These are phyloP conservation scores for Hanseniaspora taiwanica DNA, from an alignment of 805 yeast genomes.

Conservation along the genomic window DNA sequence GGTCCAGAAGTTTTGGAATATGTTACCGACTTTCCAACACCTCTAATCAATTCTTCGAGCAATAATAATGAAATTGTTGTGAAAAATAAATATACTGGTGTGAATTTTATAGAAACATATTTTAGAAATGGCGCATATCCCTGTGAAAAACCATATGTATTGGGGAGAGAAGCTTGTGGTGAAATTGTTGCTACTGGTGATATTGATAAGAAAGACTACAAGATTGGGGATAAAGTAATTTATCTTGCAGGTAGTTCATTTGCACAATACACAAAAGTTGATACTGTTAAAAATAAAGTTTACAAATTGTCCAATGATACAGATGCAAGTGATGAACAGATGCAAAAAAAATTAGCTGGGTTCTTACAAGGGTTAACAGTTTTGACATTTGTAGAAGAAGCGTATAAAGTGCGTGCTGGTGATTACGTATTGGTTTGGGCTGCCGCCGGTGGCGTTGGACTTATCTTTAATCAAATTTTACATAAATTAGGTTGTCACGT, in stretches of 20 bases:
- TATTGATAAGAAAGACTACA: slow-evolving; percentile 36
- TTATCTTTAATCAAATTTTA: slow-evolving; percentile 52
- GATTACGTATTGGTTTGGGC: slow-evolving; percentile 75
- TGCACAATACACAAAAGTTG: slow-evolving; percentile 56
- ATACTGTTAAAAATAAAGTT: slow-evolving; percentile 22
- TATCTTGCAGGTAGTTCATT: slow-evolving; percentile 42
- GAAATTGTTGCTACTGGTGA: slow-evolving; percentile 51
- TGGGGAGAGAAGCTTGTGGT: slow-evolving; percentile 71
- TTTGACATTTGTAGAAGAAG: slow-evolving; percentile 50
- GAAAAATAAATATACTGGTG: slow-evolving; percentile 64
- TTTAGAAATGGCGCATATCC: slow-evolving; percentile 73
- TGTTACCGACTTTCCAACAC: slow-evolving; percentile 42
- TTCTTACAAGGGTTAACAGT: slow-evolving; percentile 72
- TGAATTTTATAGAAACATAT: slow-evolving; percentile 73
- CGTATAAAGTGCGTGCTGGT: slow-evolving; percentile 52
- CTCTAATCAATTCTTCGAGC: slow-evolving; percentile 36
- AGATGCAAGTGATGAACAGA: slow-evolving; percentile 29
- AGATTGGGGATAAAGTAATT: slow-evolving; percentile 61
- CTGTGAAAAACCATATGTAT: slow-evolving; percentile 39
- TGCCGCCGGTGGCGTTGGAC: slow-evolving; percentile 94
- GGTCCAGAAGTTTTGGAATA: slow-evolving; percentile 48
- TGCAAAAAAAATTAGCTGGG: slow-evolving; percentile 46
- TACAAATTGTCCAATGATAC: slow-evolving; percentile 33
- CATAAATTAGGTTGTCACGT: slow-evolving; percentile 57
- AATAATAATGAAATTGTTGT: slow-evolving; percentile 47